Percentiles rank a stretch among this genome's conserved stretches.
These are phyloP conservation scores for Secale cereale DNA, from an alignment of 176 grass and related monocot genomes.

Conservation along the genomic window DNA sequence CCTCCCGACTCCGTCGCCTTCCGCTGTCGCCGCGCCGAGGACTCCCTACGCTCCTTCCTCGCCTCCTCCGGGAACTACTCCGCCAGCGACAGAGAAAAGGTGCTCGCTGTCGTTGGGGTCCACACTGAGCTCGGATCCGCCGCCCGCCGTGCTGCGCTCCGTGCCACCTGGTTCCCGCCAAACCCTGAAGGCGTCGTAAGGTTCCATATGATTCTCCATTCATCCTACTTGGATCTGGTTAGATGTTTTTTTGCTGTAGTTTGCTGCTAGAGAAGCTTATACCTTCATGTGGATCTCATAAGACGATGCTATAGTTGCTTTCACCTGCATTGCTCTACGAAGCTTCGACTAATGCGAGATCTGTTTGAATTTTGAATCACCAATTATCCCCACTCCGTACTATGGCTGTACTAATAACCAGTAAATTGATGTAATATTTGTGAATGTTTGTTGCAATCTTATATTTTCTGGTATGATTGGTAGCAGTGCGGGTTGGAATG, in stretches of 20 bases:
- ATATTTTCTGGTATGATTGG: not conserved
- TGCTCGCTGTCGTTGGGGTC: conserved; percentile 79
- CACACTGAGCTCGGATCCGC: conserved; percentile 63
- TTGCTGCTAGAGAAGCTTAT: conserved; percentile 16
- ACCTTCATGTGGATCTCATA: conserved; percentile 4
- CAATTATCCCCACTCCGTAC: not conserved
- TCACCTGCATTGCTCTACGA: conserved; percentile 12
- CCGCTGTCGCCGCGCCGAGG: conserved; percentile 82
- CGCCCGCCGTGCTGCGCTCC: conserved; percentile 57
- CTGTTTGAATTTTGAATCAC: conserved; percentile 13
- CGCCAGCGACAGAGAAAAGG: conserved; percentile 52
- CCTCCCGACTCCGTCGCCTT: conserved; percentile 33
- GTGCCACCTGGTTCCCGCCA: conserved; percentile 86
- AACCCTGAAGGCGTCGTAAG: conserved; percentile 78
- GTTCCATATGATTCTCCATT: conserved; percentile 46
- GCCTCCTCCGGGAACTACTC: conserved; percentile 36
- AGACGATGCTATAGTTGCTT: conserved; percentile 16
- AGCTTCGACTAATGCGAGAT: not conserved
- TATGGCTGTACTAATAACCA: not conserved
- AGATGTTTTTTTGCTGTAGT: conserved; percentile 12
- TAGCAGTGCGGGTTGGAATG: not conserved
- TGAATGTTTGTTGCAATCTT: not conserved
- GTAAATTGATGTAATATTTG: not conserved
- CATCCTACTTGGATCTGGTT: conserved; percentile 27
- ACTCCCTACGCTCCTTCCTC: conserved; percentile 66